Percentiles rank a stretch among this genome's conserved stretches.
phyloP scores from a whole-genome alignment of 306 rosid species.

The Neltuma alba region DNA sequence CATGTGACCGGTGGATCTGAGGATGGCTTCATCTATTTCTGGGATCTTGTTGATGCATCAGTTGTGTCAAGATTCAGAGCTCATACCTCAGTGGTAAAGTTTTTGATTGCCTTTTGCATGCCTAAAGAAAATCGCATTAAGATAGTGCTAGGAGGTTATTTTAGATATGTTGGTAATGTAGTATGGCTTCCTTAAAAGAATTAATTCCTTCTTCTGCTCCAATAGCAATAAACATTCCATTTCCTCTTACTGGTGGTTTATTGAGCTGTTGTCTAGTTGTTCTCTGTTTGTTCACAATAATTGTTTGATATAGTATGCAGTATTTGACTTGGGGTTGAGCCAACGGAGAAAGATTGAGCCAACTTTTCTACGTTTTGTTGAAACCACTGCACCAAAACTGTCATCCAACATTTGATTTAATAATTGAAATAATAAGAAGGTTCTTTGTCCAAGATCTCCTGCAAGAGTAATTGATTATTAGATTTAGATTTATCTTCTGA shows the following conservation, averaged over 20 bases:
- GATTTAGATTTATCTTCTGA: conserved; percentile 18
- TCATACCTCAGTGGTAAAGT: conserved; percentile 82
- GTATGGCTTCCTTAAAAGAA: conserved; percentile 17
- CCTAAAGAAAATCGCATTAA: conserved; percentile 9
- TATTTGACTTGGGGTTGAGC: conserved; percentile 3
- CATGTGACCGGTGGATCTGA: conserved; percentile 91
- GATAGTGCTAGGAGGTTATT: conserved; percentile 19
- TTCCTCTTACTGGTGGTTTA: conserved; percentile 1
- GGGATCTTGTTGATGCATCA: conserved; percentile 94
- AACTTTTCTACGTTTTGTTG: neutral
- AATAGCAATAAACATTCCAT: neutral
- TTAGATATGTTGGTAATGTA: neutral
- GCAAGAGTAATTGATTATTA: neutral
- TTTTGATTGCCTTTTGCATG: neutral
- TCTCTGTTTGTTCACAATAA: neutral
- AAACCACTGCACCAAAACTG: neutral
- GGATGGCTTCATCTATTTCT: conserved; percentile 84
- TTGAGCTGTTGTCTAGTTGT: neutral
- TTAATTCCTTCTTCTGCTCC: conserved; percentile 9
- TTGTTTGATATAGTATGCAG: neutral
- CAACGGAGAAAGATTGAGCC: conserved; percentile 21
- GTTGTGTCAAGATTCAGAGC: conserved; percentile 80
- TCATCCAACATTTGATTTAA: neutral
- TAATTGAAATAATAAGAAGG: conserved; percentile 4
- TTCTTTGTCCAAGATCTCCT: conserved; percentile 6